A percentile compares a stretch with the other conserved stretches of the same genome.
These are phyloP conservation scores for Citrullus colocynthis DNA, from an alignment of 306 rosid species.

Conservation along the genomic window DNA sequence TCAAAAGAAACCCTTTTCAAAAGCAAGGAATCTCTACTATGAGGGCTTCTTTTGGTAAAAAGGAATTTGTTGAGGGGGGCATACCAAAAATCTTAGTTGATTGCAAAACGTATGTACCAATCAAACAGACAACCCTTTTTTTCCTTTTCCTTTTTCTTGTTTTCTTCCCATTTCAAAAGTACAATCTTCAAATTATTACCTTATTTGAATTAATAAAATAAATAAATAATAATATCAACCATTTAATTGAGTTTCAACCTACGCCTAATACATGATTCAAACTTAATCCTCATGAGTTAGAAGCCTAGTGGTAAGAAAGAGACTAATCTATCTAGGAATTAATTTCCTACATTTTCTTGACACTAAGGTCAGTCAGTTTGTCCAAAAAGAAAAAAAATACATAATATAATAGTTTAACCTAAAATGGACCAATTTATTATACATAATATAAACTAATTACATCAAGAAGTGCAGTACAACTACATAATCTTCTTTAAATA, in stretches of 20 bases:
- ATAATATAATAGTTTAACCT: too few species aligned
- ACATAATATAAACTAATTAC: not conserved
- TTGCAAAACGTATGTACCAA: not conserved
- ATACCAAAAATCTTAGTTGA: not conserved
- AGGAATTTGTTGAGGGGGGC: not conserved
- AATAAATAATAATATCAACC: not conserved
- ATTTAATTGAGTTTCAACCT: not conserved
- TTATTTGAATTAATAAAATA: not conserved
- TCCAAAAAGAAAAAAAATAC: too few species aligned
- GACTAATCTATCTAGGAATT: too few species aligned
- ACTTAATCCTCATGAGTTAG: too few species aligned
- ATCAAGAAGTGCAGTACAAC: not conserved
- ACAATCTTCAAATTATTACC: not conserved
- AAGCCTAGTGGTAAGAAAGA: too few species aligned
- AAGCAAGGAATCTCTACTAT: slow-evolving; percentile 9
- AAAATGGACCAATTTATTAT: not conserved
- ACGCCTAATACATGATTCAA: too few species aligned
- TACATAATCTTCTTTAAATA: not conserved
- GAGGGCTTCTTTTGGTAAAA: not conserved
- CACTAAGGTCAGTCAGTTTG: too few species aligned
- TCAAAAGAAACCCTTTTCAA: slow-evolving; percentile 1
- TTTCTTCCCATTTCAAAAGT: not conserved
- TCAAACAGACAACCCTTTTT: not conserved
- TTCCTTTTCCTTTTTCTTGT: not conserved
- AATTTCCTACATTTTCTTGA: too few species aligned